Percentiles rank a stretch among this genome's conserved stretches.
These are phyloP conservation scores for Penicillium goetzii DNA, from an alignment of 495 filamentous ascomycete species.

Conservation along the genomic window DNA sequence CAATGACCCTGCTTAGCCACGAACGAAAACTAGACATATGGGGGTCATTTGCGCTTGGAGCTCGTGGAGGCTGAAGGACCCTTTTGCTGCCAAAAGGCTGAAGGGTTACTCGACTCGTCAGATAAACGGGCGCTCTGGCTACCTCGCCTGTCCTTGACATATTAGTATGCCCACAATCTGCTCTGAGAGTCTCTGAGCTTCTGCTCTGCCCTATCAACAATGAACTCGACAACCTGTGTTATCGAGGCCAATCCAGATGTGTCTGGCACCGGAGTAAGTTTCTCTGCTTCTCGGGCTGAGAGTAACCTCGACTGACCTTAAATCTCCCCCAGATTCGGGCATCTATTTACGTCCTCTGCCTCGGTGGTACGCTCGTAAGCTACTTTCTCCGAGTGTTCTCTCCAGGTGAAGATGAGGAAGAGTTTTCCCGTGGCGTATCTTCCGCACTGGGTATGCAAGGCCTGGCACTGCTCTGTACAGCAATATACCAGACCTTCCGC, in stretches of 20 bases:
- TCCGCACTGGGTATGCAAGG: conserved; percentile 28
- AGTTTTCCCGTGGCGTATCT: conserved; percentile 24
- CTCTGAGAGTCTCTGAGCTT: neutral
- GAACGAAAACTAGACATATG: neutral
- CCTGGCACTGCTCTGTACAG: conserved; percentile 26
- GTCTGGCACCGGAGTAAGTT: conserved; percentile 23
- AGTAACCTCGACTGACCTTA: neutral
- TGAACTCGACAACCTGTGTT: conserved; percentile 22
- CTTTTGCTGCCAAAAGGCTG: neutral
- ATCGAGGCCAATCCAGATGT: conserved; percentile 25
- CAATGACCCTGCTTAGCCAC: conserved; percentile 7
- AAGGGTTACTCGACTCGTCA: neutral
- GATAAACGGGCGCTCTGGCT: neutral
- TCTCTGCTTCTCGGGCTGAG: neutral
- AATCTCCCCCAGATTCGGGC: conserved; percentile 18
- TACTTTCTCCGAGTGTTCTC: conserved; percentile 22
- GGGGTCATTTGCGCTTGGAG: neutral
- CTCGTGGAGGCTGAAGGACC: neutral
- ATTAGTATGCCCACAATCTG: neutral
- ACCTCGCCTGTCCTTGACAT: neutral
- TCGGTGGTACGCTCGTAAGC: conserved; percentile 24
- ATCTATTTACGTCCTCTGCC: conserved; percentile 26
- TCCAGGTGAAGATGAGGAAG: conserved; percentile 24
- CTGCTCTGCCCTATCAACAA: neutral
- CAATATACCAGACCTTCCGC: conserved; percentile 26